A percentile compares a stretch with the other conserved stretches of the same genome.
Evolutionary conservation across 2,329 filamentous ascomycete species (phyloP).

Genomic region (Nothophaeocryptopus gaeumannii): DNA sequence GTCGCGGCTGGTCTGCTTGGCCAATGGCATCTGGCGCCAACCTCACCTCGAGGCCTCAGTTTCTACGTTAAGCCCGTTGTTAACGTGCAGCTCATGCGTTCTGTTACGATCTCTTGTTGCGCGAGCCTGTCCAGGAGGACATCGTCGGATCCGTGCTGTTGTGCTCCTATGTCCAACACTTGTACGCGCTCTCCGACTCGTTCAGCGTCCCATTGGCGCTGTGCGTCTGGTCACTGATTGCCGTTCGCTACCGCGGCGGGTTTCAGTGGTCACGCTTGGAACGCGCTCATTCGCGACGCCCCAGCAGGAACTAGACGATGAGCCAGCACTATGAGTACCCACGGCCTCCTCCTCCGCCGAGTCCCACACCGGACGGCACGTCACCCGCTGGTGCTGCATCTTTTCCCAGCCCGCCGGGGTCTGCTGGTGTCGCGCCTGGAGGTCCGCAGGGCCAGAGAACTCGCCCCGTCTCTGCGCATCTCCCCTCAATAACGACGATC

Average conservation of each 20-base stretch:
- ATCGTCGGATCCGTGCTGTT: constrained; percentile 12
- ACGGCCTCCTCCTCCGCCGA: constrained; percentile 30
- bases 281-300: constrained; percentile 21
- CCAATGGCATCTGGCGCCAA: constrained; percentile 13
- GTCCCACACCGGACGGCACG: constrained; percentile 19
- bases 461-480: constrained; percentile 17
- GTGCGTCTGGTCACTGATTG: constrained; percentile 14
- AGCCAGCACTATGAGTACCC: constrained; percentile 32
- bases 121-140: constrained; percentile 1
- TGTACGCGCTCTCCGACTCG: constrained; percentile 25
- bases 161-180: constrained; percentile 8
- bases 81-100: constrained; percentile 12
- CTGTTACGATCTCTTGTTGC: constrained; percentile 11
- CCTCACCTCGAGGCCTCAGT: constrained; percentile 6
- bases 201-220: constrained; percentile 13
- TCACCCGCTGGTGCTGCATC: constrained; percentile 18
- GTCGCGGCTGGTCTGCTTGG: constrained; percentile 12
- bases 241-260: constrained; percentile 14
- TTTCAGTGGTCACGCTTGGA: constrained; percentile 17
- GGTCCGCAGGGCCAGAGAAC: constrained; percentile 13
- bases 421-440: constrained; percentile 31
- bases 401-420: constrained; percentile 24
- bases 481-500: constrained; percentile 28
- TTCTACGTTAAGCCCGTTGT: constrained; percentile 11
- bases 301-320: constrained; percentile 23